Conservation (phyloP, 768 basidiomycete species). For the Psilocybe tampanensis region DNA sequence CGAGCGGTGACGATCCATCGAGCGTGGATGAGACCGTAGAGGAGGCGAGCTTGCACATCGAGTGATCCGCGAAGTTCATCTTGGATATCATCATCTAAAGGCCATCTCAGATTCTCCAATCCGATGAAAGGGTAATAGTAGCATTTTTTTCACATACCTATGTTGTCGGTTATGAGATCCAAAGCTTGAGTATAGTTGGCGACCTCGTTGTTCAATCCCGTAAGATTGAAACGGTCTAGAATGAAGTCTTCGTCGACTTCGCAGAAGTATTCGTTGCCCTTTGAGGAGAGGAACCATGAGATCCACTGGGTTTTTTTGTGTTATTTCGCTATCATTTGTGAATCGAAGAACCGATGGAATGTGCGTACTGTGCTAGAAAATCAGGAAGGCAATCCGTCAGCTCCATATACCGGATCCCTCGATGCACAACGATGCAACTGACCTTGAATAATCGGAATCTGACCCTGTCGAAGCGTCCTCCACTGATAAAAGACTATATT, state of each 20-base stretch:
- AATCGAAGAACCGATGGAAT: conserved; percentile 3
- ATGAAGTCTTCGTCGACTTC: conserved; percentile 99
- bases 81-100: conserved; percentile 89
- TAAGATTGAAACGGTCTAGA: conserved; percentile 96
- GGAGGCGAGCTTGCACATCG: conserved; percentile 88
- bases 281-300: conserved; percentile 95
- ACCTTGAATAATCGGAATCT: conserved; percentile 97
- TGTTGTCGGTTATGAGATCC: conserved; percentile 93
- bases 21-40: conserved; percentile 97
- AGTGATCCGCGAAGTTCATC: conserved; percentile 91
- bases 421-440: conserved; percentile 27
- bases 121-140: too few species aligned
- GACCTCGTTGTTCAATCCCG: conserved; percentile 95
- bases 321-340: conserved; percentile 3
- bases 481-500: conserved; percentile 51
- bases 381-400: conserved; percentile 6
- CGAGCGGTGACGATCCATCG: conserved; percentile 96
- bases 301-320: conserved; percentile 74
- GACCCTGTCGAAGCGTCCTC: conserved; percentile 90
- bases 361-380: conserved; percentile 38
- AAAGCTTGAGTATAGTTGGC: conserved; percentile 93
- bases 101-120: background rate
- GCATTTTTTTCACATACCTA: conserved; percentile 60
- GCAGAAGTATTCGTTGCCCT: conserved; percentile 99
- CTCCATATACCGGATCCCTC: conserved; percentile 14